These are phyloP conservation scores for Papiliotrema laurentii DNA, from an alignment of 1,284 basidiomycete genomes.

Conservation along the genomic window DNA sequence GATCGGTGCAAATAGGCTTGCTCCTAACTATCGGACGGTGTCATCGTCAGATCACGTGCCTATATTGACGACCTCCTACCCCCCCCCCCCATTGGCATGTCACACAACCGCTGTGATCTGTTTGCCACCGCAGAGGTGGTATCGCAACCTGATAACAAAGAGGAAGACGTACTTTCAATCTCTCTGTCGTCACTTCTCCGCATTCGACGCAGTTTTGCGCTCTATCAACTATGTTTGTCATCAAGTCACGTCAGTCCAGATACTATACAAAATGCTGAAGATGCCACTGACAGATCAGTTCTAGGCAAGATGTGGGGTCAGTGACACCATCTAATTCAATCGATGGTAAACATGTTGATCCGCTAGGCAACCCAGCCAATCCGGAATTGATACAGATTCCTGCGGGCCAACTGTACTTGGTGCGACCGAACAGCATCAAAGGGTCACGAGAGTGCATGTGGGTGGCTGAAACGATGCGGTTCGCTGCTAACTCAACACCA, in stretches of 20 bases:
- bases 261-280: constrained; percentile 6
- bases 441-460: constrained; percentile 96
- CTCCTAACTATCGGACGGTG: too few relatives aligned
- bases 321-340: constrained; percentile 42
- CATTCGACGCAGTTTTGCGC: too few relatives aligned
- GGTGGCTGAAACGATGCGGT: constrained; percentile 43
- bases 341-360: constrained; percentile 11
- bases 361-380: constrained; percentile 58
- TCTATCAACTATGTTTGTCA: constrained; percentile 70
- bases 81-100: too few relatives aligned
- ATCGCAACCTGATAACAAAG: too few relatives aligned
- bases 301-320: constrained; percentile 92
- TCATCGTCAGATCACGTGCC: too few relatives aligned
- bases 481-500: constrained; percentile 40
- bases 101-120: too few relatives aligned
- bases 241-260: constrained; percentile 67
- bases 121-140: too few relatives aligned
- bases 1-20: too few relatives aligned
- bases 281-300: constrained; percentile 53
- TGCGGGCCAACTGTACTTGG: constrained; percentile 84
- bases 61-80: too few relatives aligned
- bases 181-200: too few relatives aligned
- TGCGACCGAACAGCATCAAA: constrained; percentile 84
- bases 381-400: constrained; percentile 92
- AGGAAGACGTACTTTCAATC: too few relatives aligned